Conservation (phyloP, 345 rosid genomes). For the Eucalyptus polyanthemos region DNA sequence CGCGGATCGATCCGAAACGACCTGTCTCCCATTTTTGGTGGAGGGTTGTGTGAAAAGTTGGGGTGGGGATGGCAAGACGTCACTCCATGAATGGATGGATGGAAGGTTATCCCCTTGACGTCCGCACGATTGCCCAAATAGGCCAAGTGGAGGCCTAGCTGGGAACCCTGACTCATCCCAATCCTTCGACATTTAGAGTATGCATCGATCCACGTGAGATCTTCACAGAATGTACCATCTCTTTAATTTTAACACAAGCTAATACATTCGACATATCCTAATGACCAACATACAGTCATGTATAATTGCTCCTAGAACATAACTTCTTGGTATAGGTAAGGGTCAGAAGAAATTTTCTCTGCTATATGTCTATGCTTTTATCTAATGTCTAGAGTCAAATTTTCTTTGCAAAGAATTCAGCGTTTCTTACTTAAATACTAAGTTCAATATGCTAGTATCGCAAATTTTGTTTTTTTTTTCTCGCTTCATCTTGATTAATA, state of each 20-base stretch:
- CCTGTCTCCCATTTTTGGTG: background rate
- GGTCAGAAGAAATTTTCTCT: too few relatives aligned
- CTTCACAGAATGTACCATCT: background rate
- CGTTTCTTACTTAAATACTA: too few relatives aligned
- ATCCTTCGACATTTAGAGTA: background rate
- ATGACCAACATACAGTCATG: background rate
- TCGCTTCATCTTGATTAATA: background rate
- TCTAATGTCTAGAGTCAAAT: too few relatives aligned
- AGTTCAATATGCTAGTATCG: too few relatives aligned
- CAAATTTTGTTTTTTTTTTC: too few relatives aligned
- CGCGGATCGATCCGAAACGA: background rate
- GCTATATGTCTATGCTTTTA: too few relatives aligned
- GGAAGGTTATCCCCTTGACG: background rate
- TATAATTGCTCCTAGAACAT: too few relatives aligned
- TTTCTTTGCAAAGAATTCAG: too few relatives aligned
- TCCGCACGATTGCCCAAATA: background rate
- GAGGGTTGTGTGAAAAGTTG: background rate
- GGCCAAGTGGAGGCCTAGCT: background rate
- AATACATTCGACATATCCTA: background rate
- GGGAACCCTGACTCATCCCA: background rate
- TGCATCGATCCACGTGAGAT: background rate
- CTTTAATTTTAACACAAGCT: background rate
- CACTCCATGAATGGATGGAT: background rate
- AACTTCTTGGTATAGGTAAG: too few relatives aligned
- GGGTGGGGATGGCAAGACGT: background rate